Evolutionary conservation across 2,329 filamentous ascomycete species (phyloP), one percentile per base, ranked within the genome.

Genomic region (Byssoonygena ceratinophila): DNA sequence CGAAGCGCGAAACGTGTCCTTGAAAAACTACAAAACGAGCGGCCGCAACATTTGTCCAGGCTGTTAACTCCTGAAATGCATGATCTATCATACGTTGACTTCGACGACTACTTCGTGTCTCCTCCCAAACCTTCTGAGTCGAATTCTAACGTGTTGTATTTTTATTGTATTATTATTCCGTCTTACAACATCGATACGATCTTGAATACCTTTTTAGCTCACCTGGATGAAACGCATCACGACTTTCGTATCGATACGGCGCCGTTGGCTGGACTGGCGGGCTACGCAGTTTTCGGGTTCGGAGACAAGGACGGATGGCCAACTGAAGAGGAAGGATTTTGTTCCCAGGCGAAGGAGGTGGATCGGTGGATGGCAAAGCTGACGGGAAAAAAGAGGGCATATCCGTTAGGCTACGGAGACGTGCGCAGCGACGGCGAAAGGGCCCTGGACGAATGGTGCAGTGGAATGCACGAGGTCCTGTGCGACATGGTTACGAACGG

Each of bases 351-450:
- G 1, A 86, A 84, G 63, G 84, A 95, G 59, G 76, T 94, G 2
- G 91, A 98, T 66, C 89, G 82, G 65, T 97, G 92, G 91, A 87
- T 98, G 85, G 89, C 91, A n/a, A 94, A 89, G 65, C 71, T 98
- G 62, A 95, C 90, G 0, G 84, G 80, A 1, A 80, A 84, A 56
- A 95, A 91, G 71, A 78, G 90, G 64, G 90, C 88, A 0, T 97
- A 85, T 61, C 91, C 91, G 0, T 74, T 97, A 5, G 92, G 92
- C 3, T 83, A 91, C 76, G 88, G 85, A 1, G 89, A 97, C 68
- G 79, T 85, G 53, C 94, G 89, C 68, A 76, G 71, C n/a, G 85
- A 92, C 64, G 80, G 82, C 18, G 71, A 75, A 18, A 68, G 78
- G 46, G 75, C 85, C 23, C 67, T 97, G 51, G 69, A 76, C 31